Base-by-base conservation (phyloP, 2,329 filamentous ascomycete genomes). In the Cercospora brassicicola region DNA sequence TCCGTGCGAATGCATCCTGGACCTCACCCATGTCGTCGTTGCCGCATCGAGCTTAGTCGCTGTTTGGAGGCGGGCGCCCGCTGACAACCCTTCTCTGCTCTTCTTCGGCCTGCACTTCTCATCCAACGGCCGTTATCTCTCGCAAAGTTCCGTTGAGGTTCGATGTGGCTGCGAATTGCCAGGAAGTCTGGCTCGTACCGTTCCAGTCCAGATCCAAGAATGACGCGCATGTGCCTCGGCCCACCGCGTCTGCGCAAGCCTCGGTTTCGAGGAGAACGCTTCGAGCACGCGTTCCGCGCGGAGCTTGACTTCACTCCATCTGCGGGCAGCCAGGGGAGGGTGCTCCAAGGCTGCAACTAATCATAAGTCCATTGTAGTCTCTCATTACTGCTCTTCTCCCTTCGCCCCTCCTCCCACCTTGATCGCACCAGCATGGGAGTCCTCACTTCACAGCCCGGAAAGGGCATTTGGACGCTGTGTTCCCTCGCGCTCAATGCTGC, bases 391-490 rank as follows among this genome's bases (percentile, higher is more conserved):
- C 9, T 26, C 23, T 11, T 4, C 18, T 26, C 0, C 18, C 9
- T 15, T 53, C 48, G 13, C 53, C n/a, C 26, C 53, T 1, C 23
- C 53, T 28, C 23, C 6, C 2, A 18, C 53, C 11, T 20, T 11
- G 23, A 31, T 18, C 30, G 15, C n/a, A n/a, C 9, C 26, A 20
- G 2, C 30, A 72, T 72, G 72, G 66, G 69, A 30, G 13, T 72
- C 55, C 63, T 75, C 57, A 72, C 78, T 13, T 71, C 68, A 63
- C 81, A 82, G 61, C 81, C 81, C 63, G 70, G 79, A 72, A 82
- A 82, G 68, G 78, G 67, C 62, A n/a, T 79, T 56, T 83, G 80
- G 71, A 74, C 74, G 7, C 73, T 83, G 20, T 63, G 73, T 18
- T 79, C 80, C 6, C 36, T 81, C 15, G 67, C 73, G 26, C 72